Percentiles rank a stretch among this genome's conserved stretches.
Conservation (phyloP, 2,329 filamentous ascomycete genomes). For the Talaromyces sp. region DNA sequence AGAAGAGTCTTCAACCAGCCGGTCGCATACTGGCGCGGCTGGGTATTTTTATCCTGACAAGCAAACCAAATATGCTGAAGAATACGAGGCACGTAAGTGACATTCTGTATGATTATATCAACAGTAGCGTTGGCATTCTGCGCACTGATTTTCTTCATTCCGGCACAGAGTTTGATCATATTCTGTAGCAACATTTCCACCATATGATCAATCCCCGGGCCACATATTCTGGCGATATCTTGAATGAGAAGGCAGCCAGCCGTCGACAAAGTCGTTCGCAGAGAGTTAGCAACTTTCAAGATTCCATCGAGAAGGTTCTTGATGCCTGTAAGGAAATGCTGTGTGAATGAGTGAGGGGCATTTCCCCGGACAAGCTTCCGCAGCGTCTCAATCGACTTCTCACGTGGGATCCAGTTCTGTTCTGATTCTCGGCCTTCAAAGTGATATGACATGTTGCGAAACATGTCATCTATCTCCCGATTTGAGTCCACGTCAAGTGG, state of each 20-base stretch:
- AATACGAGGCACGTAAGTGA: conserved; percentile 72
- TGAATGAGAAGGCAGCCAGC: conserved; percentile 80
- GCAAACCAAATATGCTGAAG: conserved; percentile 81
- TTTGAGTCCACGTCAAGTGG: conserved; percentile 78
- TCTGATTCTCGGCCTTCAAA: conserved; percentile 90
- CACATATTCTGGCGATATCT: conserved; percentile 71
- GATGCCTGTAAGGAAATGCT: conserved; percentile 63
- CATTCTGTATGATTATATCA: conserved; percentile 72
- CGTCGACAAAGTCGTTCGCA: conserved; percentile 84
- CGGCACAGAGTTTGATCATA: conserved; percentile 81
- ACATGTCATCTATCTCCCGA: conserved; percentile 80
- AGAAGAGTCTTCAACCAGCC: conserved; percentile 82
- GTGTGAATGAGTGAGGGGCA: conserved; percentile 68
- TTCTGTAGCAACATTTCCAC: conserved; percentile 85
- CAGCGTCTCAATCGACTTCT: conserved; percentile 72
- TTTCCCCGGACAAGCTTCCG: conserved; percentile 79
- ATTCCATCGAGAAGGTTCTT: conserved; percentile 79
- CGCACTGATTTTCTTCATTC: conserved; percentile 87
- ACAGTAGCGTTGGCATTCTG: conserved; percentile 76
- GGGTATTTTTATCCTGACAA: conserved; percentile 88
- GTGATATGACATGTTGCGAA: conserved; percentile 70
- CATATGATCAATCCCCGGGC: conserved; percentile 76
- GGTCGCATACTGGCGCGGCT: conserved; percentile 71
- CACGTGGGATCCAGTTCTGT: conserved; percentile 82
- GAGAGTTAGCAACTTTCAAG: conserved; percentile 73